Evolutionary conservation across 805 yeast species (phyloP).

Genomic region (Torulaspora delbrueckii): DNA sequence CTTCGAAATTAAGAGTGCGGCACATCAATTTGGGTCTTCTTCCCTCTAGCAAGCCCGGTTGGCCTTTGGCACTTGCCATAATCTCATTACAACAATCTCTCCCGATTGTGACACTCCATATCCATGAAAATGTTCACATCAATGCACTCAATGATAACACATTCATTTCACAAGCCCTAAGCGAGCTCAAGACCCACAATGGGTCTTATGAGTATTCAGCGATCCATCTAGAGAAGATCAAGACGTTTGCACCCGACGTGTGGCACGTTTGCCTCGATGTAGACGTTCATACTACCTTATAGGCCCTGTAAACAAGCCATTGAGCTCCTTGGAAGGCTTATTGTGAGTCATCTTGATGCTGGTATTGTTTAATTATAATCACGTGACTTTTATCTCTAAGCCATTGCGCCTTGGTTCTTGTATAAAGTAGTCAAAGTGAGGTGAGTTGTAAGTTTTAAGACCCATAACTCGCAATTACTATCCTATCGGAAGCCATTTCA

Average conservation of each 20-base stretch:
- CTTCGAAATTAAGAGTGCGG: slow-evolving; percentile 31
- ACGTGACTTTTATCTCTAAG: not conserved
- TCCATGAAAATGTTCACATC: slow-evolving; percentile 68
- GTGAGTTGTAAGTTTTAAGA: not conserved
- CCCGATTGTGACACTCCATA: slow-evolving; percentile 43
- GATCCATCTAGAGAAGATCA: slow-evolving; percentile 56
- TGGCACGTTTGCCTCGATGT: slow-evolving; percentile 66
- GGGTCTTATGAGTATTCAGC: slow-evolving; percentile 9
- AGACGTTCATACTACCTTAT: slow-evolving; percentile 13
- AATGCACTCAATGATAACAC: slow-evolving; percentile 35
- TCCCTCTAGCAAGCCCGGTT: slow-evolving; percentile 64
- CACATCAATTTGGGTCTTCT: slow-evolving; percentile 76
- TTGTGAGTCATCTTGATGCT: not conserved
- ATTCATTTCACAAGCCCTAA: slow-evolving; percentile 10
- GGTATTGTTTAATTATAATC: too few species aligned
- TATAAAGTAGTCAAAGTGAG: not conserved
- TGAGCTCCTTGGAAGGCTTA: not conserved
- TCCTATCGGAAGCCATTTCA: not conserved
- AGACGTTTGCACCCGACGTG: slow-evolving; percentile 83
- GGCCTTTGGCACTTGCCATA: slow-evolving; percentile 43
- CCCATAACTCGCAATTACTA: not conserved
- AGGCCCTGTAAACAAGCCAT: not conserved
- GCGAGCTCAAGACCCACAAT: slow-evolving; percentile 3
- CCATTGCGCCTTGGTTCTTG: not conserved
- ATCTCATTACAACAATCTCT: slow-evolving; percentile 14